Evolutionary conservation across 768 basidiomycete species (phyloP), one percentile per base, ranked within the genome.

Genomic region (Pilatotrama ljubarskyi): DNA sequence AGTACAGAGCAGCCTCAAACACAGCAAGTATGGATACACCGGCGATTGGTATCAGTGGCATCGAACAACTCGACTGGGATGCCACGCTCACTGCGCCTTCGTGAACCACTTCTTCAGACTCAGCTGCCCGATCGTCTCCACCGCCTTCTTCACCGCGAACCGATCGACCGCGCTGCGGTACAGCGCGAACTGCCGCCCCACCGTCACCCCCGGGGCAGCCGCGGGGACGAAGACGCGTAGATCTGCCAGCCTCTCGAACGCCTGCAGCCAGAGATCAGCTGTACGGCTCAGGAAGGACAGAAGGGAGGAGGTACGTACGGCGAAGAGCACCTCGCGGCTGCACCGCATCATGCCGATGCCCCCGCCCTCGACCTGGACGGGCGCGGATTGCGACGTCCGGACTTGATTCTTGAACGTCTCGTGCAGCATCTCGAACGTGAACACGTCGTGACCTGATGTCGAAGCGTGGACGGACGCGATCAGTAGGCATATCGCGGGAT

Each of bases 351-450:
- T 91, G 2, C 90, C 86, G 57, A 93, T 87, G 32, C 71, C 82
- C 20, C 89, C 86, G 9, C 91, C 88, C 63, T 85, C 84, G 42
- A 91, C 71, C 51, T 87, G 85, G 18, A 93, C 82, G 1, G 92
- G 91, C 0, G 90, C 90, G 8, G 87, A 83, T 10, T 80, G 78
- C 6, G 90, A 88, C 20, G 85, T 79, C 20, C 87, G 84, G 18
- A 90, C 81, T 73, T 91, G 89, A 61, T 86, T 82, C 20, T 85
- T 83, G 70, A 95, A 94, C 32, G 80, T 78, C 52, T 92, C 90
- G 62, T 89, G 81, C 8, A 96, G 81, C 87, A 95, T 93, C 67
- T 95, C 93, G 69, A 98, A 96, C 29, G 91, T 98, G 73, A 97
- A 86, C 14, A 76, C 75, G 18, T 88, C 80, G 59, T 94, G 88